These are phyloP conservation scores for Paxillus rubicundulus DNA, from an alignment of 768 basidiomycete genomes.

Conservation along the genomic window DNA sequence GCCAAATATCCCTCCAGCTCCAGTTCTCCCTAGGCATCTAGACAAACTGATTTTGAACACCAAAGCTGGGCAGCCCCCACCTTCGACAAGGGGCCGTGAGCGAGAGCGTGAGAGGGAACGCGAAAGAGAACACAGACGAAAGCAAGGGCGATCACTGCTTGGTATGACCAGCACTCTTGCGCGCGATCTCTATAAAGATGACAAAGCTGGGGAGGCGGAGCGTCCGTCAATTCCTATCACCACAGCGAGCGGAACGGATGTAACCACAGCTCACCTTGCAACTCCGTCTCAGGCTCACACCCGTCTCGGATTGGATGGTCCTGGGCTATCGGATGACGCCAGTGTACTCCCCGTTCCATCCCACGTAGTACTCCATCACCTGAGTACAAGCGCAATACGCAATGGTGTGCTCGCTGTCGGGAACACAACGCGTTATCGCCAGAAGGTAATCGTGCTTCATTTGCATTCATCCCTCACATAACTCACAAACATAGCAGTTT, in stretches of 20 bases:
- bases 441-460: constrained; percentile 59
- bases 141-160: constrained; percentile 32
- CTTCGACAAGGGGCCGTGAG: constrained; percentile 30
- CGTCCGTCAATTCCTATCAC: constrained; percentile 33
- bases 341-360: constrained; percentile 90
- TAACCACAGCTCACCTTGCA: constrained; percentile 30
- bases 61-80: constrained; percentile 34
- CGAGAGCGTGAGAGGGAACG: constrained; percentile 37
- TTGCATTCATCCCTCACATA: constrained; percentile 5
- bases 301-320: constrained; percentile 36
- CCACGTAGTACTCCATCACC: constrained; percentile 91
- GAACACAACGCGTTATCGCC: constrained; percentile 85
- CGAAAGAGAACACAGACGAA: constrained; percentile 31
- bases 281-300: constrained; percentile 21
- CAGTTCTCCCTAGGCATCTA: constrained; percentile 82
- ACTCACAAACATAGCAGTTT: constrained; percentile 48
- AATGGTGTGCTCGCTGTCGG: constrained; percentile 93
- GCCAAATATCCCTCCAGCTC: constrained; percentile 85
- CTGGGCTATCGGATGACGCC: constrained; percentile 75
- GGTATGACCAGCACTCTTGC: constrained; percentile 36
- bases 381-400: constrained; percentile 92
- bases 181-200: constrained; percentile 25
- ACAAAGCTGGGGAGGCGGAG: constrained; percentile 21
- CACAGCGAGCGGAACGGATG: constrained; percentile 39
- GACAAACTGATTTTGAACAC: constrained; percentile 91